Percentiles rank a stretch among this genome's conserved stretches.
Conservation (phyloP, 2,329 filamentous ascomycete species). For the Paracorniculantispora psalliotae region DNA sequence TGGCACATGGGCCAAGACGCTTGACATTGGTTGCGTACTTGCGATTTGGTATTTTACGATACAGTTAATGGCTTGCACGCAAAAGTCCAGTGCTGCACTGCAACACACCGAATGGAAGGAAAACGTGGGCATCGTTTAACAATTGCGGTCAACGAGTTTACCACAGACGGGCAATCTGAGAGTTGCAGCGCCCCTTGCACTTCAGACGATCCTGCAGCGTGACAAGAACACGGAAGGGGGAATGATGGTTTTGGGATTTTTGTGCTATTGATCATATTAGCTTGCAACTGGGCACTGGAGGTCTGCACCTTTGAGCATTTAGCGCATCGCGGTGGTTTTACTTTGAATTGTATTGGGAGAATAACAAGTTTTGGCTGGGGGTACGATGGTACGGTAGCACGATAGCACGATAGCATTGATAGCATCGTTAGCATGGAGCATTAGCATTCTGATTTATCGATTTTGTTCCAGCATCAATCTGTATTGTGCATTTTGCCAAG, state of each 20-base stretch:
- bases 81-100: not conserved
- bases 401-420: no score
- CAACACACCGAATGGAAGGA: no score
- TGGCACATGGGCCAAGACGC: not conserved
- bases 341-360: not conserved
- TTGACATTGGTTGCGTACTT: not conserved
- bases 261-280: no score
- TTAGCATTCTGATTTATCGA: not conserved
- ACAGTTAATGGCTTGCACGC: not conserved
- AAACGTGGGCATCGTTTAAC: no score
- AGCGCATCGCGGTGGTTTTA: not conserved
- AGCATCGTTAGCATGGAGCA: not conserved
- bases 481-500: not conserved
- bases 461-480: not conserved
- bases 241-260: not conserved
- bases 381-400: not conserved
- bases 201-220: no score
- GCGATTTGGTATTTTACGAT: not conserved
- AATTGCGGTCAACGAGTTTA: no score
- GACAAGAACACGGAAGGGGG: no score
- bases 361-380: no score
- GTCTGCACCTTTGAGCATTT: no score
- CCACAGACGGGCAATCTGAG: no score
- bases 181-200: no score
- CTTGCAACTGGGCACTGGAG: not conserved